These are phyloP conservation scores for Solanum gracilifrons DNA, from an alignment of 257 asterid species.

Conservation along the genomic window DNA sequence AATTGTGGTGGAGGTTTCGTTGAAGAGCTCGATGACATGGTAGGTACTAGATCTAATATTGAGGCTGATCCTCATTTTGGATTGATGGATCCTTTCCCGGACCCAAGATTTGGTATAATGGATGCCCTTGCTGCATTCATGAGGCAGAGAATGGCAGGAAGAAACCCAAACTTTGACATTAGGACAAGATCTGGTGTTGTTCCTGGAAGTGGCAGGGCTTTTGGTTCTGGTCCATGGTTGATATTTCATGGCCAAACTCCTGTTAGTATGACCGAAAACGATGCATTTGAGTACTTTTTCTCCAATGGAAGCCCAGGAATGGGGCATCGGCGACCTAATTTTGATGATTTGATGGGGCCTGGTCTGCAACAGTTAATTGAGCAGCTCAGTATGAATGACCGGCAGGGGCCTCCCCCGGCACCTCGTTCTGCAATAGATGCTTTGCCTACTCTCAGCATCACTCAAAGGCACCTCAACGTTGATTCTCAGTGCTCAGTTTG, in stretches of 20 bases:
- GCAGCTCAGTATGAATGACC: conserved; percentile 22
- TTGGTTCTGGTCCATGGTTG: conserved; percentile 43
- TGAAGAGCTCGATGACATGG: conserved; percentile 61
- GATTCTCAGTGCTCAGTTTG: conserved; percentile 51
- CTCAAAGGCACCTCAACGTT: conserved; percentile 17
- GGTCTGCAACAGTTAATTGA: conserved; percentile 29
- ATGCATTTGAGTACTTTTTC: conserved; percentile 21
- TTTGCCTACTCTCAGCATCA: conserved; percentile 32
- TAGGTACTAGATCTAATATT: conserved; percentile 13
- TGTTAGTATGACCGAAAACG: conserved; percentile 6
- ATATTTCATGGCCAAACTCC: conserved; percentile 37
- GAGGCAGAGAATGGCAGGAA: conserved; percentile 78
- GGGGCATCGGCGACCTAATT: conserved; percentile 24
- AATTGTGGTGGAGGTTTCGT: conserved; percentile 73
- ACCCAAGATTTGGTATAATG: conserved; percentile 39
- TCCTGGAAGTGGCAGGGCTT: conserved; percentile 25
- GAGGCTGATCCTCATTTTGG: conserved; percentile 26
- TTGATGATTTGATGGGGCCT: conserved; percentile 28
- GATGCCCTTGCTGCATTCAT: conserved; percentile 64
- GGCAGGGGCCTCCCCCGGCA: conserved; percentile 46
- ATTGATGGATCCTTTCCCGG: conserved; percentile 17
- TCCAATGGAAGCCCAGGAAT: conserved; percentile 16
- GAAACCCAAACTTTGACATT: conserved; percentile 53
- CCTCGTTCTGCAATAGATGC: conserved; percentile 38
- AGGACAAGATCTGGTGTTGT: conserved; percentile 44